Conservation (phyloP, 192 early-diverging fungal species). For the Entrophospora sp. region DNA sequence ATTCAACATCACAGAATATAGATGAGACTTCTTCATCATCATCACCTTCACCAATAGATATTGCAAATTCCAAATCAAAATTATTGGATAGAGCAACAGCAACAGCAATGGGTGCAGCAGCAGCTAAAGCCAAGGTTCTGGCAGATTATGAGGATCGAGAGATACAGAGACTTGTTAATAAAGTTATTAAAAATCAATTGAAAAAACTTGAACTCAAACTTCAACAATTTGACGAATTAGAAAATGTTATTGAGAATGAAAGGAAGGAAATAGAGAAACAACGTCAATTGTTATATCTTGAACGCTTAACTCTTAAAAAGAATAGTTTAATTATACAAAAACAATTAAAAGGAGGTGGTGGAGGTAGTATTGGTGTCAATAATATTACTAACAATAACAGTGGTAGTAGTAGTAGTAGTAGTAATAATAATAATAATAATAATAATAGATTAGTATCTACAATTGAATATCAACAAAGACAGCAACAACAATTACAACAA, state of each 20-base stretch:
- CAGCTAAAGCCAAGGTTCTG: conserved; percentile 78
- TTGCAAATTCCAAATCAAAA: conserved; percentile 32
- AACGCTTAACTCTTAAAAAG: conserved; percentile 52
- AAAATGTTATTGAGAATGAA: conserved; percentile 82
- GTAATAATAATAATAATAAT: neutral
- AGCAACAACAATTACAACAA: neutral
- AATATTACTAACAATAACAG: neutral
- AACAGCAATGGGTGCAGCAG: conserved; percentile 84
- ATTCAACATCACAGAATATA: neutral
- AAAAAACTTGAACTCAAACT: conserved; percentile 89
- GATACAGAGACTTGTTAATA: conserved; percentile 70
- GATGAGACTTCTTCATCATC: conserved; percentile 8
- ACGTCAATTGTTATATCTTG: conserved; percentile 49
- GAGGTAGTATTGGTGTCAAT: neutral
- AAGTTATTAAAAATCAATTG: conserved; percentile 78
- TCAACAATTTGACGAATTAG: conserved; percentile 88
- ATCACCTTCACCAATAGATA: neutral
- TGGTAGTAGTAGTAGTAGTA: neutral
- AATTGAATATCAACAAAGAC: neutral
- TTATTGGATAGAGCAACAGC: conserved; percentile 70
- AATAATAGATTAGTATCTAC: neutral
- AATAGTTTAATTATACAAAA: conserved; percentile 35
- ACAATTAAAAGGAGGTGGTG: conserved; percentile 1
- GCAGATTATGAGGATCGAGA: conserved; percentile 82
- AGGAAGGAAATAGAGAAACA: conserved; percentile 67